Evolutionary conservation across 768 basidiomycete genomes (phyloP).

Genomic region (Phaeotremella skinneri): DNA sequence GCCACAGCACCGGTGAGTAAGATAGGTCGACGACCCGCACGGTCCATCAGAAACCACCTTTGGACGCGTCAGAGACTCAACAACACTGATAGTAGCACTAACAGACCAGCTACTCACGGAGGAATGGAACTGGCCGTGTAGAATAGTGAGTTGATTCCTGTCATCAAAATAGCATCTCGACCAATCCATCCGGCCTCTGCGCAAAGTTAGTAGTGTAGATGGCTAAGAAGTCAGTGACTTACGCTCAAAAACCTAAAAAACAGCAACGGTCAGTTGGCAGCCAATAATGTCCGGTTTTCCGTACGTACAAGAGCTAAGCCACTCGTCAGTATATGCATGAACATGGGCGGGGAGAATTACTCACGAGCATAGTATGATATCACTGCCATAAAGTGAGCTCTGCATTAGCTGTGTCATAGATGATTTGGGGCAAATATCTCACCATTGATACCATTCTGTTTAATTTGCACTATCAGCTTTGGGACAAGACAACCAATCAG

Average conservation of each 20-base stretch:
- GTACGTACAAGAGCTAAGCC: slow-evolving; percentile 9
- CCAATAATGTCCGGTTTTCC: no score
- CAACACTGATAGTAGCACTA: neutral
- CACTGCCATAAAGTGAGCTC: slow-evolving; percentile 56
- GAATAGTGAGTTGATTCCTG: slow-evolving; percentile 76
- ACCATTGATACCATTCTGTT: slow-evolving; percentile 92
- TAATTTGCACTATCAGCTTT: neutral
- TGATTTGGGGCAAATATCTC: slow-evolving; percentile 1
- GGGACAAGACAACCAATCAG: slow-evolving; percentile 6
- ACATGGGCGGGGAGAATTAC: slow-evolving; percentile 37
- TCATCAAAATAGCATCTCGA: slow-evolving; percentile 89
- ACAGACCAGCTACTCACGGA: slow-evolving; percentile 59
- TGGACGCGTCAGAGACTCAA: slow-evolving; percentile 11
- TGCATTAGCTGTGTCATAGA: neutral
- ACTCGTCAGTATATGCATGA: slow-evolving; percentile 9
- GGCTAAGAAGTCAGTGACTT: slow-evolving; percentile 18
- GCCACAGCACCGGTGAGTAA: slow-evolving; percentile 79
- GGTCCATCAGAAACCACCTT: slow-evolving; percentile 94
- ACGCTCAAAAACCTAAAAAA: slow-evolving; percentile 83
- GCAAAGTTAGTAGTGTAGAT: slow-evolving; percentile 25
- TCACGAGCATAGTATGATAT: slow-evolving; percentile 92
- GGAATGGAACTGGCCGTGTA: slow-evolving; percentile 71
- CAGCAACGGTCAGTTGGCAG: no score
- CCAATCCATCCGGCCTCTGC: slow-evolving; percentile 94
- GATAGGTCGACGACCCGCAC: slow-evolving; percentile 83